These are phyloP conservation scores for Globisporangium okanoganense DNA, from an alignment of 352 stramenopile genomes.

Conservation along the genomic window DNA sequence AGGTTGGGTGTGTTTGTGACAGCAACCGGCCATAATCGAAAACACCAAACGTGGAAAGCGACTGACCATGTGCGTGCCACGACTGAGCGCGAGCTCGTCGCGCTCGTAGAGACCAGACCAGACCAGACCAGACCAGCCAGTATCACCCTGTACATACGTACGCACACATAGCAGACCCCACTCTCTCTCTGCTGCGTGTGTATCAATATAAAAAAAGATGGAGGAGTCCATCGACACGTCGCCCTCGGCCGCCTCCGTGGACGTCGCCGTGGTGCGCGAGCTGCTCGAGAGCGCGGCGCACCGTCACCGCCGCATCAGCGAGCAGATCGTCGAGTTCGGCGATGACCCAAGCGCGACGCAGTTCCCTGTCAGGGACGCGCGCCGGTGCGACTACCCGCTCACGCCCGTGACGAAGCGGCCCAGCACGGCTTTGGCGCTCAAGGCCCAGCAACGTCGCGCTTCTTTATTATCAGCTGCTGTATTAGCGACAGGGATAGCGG, in stretches of 20 bases:
- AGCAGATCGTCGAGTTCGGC: constrained; percentile 11
- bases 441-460: background rate
- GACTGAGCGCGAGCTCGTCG: no score
- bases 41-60: no score
- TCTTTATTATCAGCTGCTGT: background rate
- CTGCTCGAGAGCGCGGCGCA: constrained; percentile 6
- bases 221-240: background rate
- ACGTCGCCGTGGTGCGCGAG: constrained; percentile 7
- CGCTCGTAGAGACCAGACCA: no score
- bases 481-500: background rate
- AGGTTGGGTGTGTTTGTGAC: no score
- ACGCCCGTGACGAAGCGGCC: constrained; percentile 7
- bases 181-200: background rate
- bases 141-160: no score
- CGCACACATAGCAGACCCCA: no score
- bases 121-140: no score
- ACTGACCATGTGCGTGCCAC: no score
- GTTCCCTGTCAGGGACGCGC: constrained; percentile 11
- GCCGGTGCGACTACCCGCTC: constrained; percentile 11
- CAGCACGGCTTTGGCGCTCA: background rate
- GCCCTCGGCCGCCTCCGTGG: background rate
- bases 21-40: no score
- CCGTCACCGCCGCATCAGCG: constrained; percentile 11
- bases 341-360: constrained; percentile 6
- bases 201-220: background rate